Conservation (phyloP, 208 protist genomes). For the Acanthamoeba sp. region DNA sequence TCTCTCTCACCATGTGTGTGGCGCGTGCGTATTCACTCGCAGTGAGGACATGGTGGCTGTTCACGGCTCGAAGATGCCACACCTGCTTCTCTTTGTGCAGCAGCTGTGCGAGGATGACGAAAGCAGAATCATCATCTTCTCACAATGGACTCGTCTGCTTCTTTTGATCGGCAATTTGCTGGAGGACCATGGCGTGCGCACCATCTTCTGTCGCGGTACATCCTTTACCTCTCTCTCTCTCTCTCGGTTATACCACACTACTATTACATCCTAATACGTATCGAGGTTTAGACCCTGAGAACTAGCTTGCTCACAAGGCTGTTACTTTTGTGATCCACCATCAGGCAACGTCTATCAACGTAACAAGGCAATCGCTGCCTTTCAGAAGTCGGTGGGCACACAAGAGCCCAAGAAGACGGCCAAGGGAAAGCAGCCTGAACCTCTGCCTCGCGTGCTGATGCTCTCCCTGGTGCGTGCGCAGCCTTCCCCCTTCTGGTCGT, state of each 20-base stretch:
- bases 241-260: no score
- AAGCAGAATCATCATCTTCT: slow-evolving; percentile 76
- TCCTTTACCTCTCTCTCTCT: neutral
- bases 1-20: neutral
- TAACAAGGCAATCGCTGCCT: slow-evolving; percentile 80
- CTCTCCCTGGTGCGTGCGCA: slow-evolving; percentile 70
- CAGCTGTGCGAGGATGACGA: slow-evolving; percentile 75
- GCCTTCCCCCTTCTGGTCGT: neutral
- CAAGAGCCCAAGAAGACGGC: slow-evolving; percentile 5
- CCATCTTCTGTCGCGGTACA: slow-evolving; percentile 59
- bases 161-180: slow-evolving; percentile 37
- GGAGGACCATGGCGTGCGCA: slow-evolving; percentile 47
- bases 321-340: neutral
- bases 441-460: slow-evolving; percentile 76
- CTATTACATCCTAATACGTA: no score
- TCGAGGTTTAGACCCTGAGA: no score
- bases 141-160: slow-evolving; percentile 44
- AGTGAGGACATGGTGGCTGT: slow-evolving; percentile 35
- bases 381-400: slow-evolving; percentile 73
- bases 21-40: no score
- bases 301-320: no score
- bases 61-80: slow-evolving; percentile 77
- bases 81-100: slow-evolving; percentile 72
- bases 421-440: slow-evolving; percentile 41
- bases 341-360: slow-evolving; percentile 76